Conservation (phyloP, 257 asterid genomes). For the Paraleonurus japonicus region DNA sequence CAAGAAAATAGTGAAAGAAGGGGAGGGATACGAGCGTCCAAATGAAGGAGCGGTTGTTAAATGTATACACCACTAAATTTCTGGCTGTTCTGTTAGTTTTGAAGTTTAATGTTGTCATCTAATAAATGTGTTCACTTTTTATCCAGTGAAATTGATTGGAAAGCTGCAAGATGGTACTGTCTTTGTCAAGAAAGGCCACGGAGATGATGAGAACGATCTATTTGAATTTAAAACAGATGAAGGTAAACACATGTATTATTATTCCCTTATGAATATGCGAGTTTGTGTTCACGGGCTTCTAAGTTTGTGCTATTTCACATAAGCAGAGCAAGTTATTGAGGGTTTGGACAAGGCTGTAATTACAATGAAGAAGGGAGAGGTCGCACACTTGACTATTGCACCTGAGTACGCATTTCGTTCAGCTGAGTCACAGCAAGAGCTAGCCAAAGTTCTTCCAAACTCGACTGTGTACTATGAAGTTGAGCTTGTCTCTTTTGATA, state of each 20-base stretch:
- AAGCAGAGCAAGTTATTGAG: constrained; percentile 55
- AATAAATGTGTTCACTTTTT: not conserved
- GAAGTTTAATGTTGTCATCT: not conserved
- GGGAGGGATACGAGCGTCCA: constrained; percentile 69
- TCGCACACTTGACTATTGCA: constrained; percentile 43
- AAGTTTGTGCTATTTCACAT: not conserved
- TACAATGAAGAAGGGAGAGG: constrained; percentile 66
- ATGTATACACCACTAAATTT: constrained; percentile 30
- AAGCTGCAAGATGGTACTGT: constrained; percentile 66
- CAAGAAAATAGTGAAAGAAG: constrained; percentile 62
- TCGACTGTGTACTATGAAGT: constrained; percentile 52
- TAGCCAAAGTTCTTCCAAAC: constrained; percentile 51
- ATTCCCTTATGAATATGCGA: not conserved
- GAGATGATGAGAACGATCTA: constrained; percentile 46
- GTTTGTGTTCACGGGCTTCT: not conserved
- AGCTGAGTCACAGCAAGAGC: constrained; percentile 41
- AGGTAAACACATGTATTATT: constrained; percentile 37
- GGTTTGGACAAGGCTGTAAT: constrained; percentile 56
- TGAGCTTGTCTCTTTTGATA: constrained; percentile 55
- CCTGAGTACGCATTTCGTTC: constrained; percentile 66
- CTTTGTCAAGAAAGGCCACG: constrained; percentile 54
- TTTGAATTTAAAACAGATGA: constrained; percentile 76
- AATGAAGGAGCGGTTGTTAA: constrained; percentile 71
- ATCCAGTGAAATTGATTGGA: constrained; percentile 62
- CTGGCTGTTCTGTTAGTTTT: not conserved